Evolutionary conservation across 176 grass and related monocot genomes (phyloP), one percentile per base, ranked within the genome.

Genomic region (Alloteropsis semialata): DNA sequence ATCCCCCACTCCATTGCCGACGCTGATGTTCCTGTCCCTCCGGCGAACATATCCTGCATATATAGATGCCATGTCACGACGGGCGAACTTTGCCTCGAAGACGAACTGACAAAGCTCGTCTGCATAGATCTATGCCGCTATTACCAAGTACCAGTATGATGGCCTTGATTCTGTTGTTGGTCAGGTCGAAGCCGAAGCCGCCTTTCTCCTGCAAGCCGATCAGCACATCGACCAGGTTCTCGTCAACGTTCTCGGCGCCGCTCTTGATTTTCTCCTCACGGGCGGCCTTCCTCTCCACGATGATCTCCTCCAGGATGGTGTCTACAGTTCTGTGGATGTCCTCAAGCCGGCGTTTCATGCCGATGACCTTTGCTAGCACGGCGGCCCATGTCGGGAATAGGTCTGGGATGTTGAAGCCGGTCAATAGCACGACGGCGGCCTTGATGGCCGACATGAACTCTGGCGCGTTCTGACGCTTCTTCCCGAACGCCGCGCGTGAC

Each of bases 1-100:
- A 96, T 96, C 2, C 72, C 74, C 94, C 94, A 96, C 28, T 96
- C 86, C 68, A 91, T 38, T 7, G 84, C 74, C 1, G 88, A 68
- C 12, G 69, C 74, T 14, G 72, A 81, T 1, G 89, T 89, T 3
- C 83, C 89, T 1, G 86, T 89, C 21, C 89, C 87, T 9, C 82
- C 89, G 5, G 77, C 68, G 54, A 94, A 92, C 86, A 87, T 81
- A 37, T 92, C 89, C 84, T 89, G 32, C 36, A 78, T 50, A n/a
- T 36, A 36, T 36, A 5, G 3, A 36, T 36, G 34, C 34, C 34
- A 36, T 36, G 34, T 36, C n/a, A n/a, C n/a, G n/a, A 36, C 5
- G 34, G 34, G 34, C 5, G 34, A 3, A 36, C 34, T 36, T 36
- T 36, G 34, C 5, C 34, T 36, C 2, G 34, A 36, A 36, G 34